Base-by-base conservation (phyloP, 2,329 filamentous ascomycete species). In the Decorospora gaudefroyi region DNA sequence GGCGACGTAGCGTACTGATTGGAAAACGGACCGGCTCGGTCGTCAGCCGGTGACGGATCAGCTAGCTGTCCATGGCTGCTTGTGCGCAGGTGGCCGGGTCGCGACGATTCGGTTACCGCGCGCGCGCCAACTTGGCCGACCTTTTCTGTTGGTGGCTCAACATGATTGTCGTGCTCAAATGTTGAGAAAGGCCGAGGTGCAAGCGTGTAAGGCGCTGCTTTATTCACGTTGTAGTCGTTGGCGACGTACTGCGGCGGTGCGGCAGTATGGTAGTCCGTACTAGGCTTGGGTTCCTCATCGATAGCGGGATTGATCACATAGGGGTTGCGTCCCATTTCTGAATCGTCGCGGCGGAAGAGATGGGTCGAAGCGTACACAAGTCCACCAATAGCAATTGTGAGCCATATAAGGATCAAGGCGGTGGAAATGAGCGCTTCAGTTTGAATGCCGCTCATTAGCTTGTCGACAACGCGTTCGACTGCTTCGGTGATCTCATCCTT, bases 401-500 rank as follows among this genome's bases (percentile, higher is more conserved):
- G 62, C 78, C 90, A 99, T 18, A 95, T 72, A 3, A 88, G 74
- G 9, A 96, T 72, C 4, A 99, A 74, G 36, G 78, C 82, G 0
- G 80, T 78, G 2, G 91, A 88, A 56, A 97, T 90, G 53, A 95
- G 80, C 1, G 87, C 85, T 71, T 96, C 89, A 49, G 84, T 82
- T 34, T 83, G 76, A 51, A 99, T 83, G 53, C 78, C 82, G 42
- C 80, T 79, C 60, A 81, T 75, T 15, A 97, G 76, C 65, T 82
- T 83, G 48, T 78, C 72, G 18, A 85, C 81, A 46, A 96, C 85
- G 52, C 83, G 80, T 44, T 80, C 68, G 28, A 97, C 81, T 15
- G 90, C 88, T 48, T 79, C 83, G 11, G 85, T 88, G 58, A 97
- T 87, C 63, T 91, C 87, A 72, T 96, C 88, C 26, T 84, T 84